Conservation (phyloP, 306 rosid species). For the Sphenostylis stenocarpa region DNA sequence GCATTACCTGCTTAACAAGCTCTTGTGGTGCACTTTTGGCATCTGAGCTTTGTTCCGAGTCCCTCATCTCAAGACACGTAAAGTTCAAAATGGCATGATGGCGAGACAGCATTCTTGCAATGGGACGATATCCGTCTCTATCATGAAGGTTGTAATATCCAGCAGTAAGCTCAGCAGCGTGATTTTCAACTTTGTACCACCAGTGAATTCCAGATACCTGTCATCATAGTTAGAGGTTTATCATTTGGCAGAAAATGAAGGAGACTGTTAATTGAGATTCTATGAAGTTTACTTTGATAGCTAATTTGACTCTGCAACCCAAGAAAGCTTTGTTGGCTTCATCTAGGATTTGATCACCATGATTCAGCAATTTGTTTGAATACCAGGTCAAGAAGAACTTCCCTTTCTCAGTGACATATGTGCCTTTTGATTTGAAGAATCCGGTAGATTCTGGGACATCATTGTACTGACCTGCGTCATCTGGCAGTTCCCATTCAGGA, state of each 20-base stretch:
- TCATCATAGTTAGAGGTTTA: slow-evolving; percentile 21
- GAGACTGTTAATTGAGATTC: not conserved
- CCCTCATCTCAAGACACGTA: slow-evolving; percentile 80
- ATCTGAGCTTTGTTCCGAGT: slow-evolving; percentile 59
- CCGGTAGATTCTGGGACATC: slow-evolving; percentile 65
- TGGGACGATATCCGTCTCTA: slow-evolving; percentile 81
- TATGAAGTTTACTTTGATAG: slow-evolving; percentile 65
- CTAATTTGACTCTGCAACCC: slow-evolving; percentile 62
- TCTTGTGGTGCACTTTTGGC: slow-evolving; percentile 68
- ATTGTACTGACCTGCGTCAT: slow-evolving; percentile 76
- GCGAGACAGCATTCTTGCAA: slow-evolving; percentile 65
- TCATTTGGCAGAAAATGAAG: slow-evolving; percentile 7
- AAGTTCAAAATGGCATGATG: slow-evolving; percentile 69
- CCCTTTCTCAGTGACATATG: slow-evolving; percentile 72
- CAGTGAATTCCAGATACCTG: slow-evolving; percentile 93
- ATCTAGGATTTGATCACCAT: slow-evolving; percentile 76
- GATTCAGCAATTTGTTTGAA: slow-evolving; percentile 67
- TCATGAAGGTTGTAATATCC: slow-evolving; percentile 73
- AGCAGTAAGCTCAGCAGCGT: slow-evolving; percentile 87
- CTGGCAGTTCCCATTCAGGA: slow-evolving; percentile 81
- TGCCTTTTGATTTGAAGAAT: slow-evolving; percentile 68
- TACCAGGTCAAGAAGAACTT: slow-evolving; percentile 90
- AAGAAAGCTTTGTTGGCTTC: slow-evolving; percentile 73
- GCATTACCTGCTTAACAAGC: slow-evolving; percentile 76
- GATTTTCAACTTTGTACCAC: slow-evolving; percentile 69